phyloP scores from a whole-genome alignment of 768 basidiomycete genomes.

The Tricholoma sp. region DNA sequence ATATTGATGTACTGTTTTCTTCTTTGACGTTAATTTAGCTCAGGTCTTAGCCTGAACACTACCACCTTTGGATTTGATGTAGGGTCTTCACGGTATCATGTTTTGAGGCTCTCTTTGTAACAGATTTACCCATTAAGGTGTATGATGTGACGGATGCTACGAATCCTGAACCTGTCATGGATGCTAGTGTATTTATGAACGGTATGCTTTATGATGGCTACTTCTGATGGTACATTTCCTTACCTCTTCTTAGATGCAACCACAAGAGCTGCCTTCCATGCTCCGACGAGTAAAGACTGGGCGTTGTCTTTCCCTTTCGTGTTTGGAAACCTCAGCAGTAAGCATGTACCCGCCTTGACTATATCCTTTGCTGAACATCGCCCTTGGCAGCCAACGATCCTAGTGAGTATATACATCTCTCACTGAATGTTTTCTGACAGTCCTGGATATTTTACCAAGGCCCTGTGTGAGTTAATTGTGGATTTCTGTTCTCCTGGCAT shows the following conservation, averaged over 20 bases:
- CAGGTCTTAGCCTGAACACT: slow-evolving; percentile 23
- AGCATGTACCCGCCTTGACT: slow-evolving; percentile 8
- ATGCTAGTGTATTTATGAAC: slow-evolving; percentile 58
- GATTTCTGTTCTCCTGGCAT: neutral
- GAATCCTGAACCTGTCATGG: slow-evolving; percentile 42
- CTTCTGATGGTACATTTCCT: neutral
- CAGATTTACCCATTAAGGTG: slow-evolving; percentile 20
- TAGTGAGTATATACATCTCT: slow-evolving; percentile 24
- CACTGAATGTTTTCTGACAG: neutral
- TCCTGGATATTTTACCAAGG: slow-evolving; percentile 16
- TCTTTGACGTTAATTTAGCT: neutral
- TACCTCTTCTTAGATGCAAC: slow-evolving; percentile 35
- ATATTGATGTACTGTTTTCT: neutral
- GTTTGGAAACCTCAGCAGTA: slow-evolving; percentile 31
- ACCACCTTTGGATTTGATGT: slow-evolving; percentile 35
- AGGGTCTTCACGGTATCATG: slow-evolving; percentile 1
- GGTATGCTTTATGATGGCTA: slow-evolving; percentile 29
- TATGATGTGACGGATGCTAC: slow-evolving; percentile 57
- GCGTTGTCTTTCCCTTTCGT: slow-evolving; percentile 29
- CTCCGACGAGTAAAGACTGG: slow-evolving; percentile 57
- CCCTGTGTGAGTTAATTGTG: slow-evolving; percentile 25
- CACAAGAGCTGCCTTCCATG: slow-evolving; percentile 60
- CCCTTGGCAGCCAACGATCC: slow-evolving; percentile 26
- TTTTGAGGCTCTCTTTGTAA: neutral
- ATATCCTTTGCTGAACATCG: slow-evolving; percentile 1